A percentile compares a stretch with the other conserved stretches of the same genome.
phyloP scores from a whole-genome alignment of 805 yeast genomes.

The Yarrowia bubula region DNA sequence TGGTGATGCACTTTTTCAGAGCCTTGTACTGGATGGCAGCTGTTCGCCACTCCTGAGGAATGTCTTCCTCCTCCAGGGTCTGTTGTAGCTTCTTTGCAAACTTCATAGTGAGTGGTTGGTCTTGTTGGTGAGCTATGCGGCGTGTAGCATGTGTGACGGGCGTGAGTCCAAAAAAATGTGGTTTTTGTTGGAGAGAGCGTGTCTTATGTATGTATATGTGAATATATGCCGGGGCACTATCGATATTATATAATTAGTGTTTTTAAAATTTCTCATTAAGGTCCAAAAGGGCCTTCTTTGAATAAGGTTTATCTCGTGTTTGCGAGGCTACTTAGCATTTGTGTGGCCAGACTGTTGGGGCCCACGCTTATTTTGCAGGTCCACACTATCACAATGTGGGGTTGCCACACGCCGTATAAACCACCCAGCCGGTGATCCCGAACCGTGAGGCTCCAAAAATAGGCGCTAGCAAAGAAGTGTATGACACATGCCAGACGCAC shows the following conservation, averaged over 20 bases:
- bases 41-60: slow-evolving; percentile 66
- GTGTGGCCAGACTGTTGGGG: neutral
- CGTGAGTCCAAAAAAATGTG: neutral
- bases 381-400: neutral
- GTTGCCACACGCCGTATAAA: neutral
- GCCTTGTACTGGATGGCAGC: slow-evolving; percentile 72
- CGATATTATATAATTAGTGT: slow-evolving; percentile 14
- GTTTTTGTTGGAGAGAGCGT: neutral
- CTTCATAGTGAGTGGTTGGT: slow-evolving; percentile 50
- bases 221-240: slow-evolving; percentile 10
- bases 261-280: slow-evolving; percentile 20
- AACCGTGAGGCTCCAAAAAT: too few relatives aligned
- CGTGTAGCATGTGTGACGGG: slow-evolving; percentile 12
- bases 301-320: slow-evolving; percentile 4
- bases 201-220: slow-evolving; percentile 8
- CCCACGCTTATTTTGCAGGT: neutral
- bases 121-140: neutral
- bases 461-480: too few relatives aligned
- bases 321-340: slow-evolving; percentile 1
- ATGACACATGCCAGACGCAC: neutral
- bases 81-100: slow-evolving; percentile 71
- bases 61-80: slow-evolving; percentile 55
- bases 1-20: slow-evolving; percentile 62
- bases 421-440: too few relatives aligned
- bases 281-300: neutral